A percentile compares a stretch with the other conserved stretches of the same genome.
Evolutionary conservation across 768 basidiomycete species (phyloP).

Genomic region (Paxillus involutus): DNA sequence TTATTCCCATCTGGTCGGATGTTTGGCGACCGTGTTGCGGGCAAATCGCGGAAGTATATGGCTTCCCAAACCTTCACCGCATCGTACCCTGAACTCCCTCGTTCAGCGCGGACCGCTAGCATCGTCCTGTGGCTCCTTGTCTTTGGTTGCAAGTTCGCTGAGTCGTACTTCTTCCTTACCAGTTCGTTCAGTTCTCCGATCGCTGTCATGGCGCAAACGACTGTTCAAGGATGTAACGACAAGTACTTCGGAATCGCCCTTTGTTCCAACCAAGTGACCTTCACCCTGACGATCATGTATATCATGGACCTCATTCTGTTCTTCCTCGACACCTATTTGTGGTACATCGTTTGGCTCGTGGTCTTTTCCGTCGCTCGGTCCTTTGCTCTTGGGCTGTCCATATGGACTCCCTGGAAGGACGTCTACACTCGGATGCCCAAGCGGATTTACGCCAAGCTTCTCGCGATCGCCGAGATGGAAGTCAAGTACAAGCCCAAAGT

Average conservation of each 20-base stretch:
- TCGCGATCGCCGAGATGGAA: slow-evolving; percentile 97
- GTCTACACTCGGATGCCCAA: slow-evolving; percentile 96
- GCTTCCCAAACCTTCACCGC: slow-evolving; percentile 99
- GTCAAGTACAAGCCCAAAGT: slow-evolving; percentile 99
- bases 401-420: slow-evolving; percentile 99
- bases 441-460: slow-evolving; percentile 94
- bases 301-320: slow-evolving; percentile 97
- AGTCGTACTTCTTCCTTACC: slow-evolving; percentile 98
- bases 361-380: slow-evolving; percentile 90
- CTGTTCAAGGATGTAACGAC: slow-evolving; percentile 88
- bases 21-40: slow-evolving; percentile 98
- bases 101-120: slow-evolving; percentile 76
- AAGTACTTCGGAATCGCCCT: slow-evolving; percentile 75
- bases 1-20: slow-evolving; percentile 94
- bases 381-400: slow-evolving; percentile 90
- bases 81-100: slow-evolving; percentile 81
- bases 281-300: slow-evolving; percentile 98
- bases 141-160: slow-evolving; percentile 94
- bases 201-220: slow-evolving; percentile 94
- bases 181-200: slow-evolving; percentile 96
- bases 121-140: slow-evolving; percentile 88
- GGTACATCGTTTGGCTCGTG: slow-evolving; percentile 99
- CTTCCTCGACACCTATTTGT: slow-evolving; percentile 99
- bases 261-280: slow-evolving; percentile 91
- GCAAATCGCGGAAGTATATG: slow-evolving; percentile 97